Evolutionary conservation across 225 moss, liverwort and hornwort genomes (phyloP), one percentile per base, ranked within the genome.

Genomic region (Polytrichum formosum): DNA sequence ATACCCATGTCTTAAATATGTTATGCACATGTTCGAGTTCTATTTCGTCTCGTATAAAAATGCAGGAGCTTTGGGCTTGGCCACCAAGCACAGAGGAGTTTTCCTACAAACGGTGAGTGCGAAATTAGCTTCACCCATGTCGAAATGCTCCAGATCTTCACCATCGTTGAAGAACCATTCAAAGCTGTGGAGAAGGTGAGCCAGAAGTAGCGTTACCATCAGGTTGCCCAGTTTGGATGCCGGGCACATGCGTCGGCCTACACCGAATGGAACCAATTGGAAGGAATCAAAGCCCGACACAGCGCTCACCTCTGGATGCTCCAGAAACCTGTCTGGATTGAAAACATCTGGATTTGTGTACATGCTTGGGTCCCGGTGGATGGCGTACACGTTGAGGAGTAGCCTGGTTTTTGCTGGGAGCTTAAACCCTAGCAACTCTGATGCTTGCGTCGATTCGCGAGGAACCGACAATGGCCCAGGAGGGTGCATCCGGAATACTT

Each of bases 381-480:
- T 78, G 19, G 84, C 84, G 61, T 77, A 87, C 55, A 70, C 77
- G 68, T 74, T 82, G 68, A 94, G 86, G 13, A 94, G 77, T 22
- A 94, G 77, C 53, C 87, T 76, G 0, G 89, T 88, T 35, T 89
- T 78, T 19, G 68, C 79, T 20, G 90, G 94, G 70, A 94, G 80
- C 21, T 75, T 65, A 28, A 75, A 80, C 19, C 82, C 82, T 28
- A 63, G 70, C 22, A 85, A 67, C n/a, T 76, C 60, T n/a, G 84
- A 85, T 17, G 79, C 69, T 55, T 77, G 66, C 4, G 69, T 77
- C 46, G 86, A 87, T 69, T 81, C 88, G 20, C 81, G 81, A 6
- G 88, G 94, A 6, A 84, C 68, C 19, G 85, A 78, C 0, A 90
- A 61, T 0, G 79, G 69, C 16, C 75, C 72, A 53, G 76, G 75